Conservation (phyloP, 2,329 filamentous ascomycete genomes). For the Ramichloridium luteum region DNA sequence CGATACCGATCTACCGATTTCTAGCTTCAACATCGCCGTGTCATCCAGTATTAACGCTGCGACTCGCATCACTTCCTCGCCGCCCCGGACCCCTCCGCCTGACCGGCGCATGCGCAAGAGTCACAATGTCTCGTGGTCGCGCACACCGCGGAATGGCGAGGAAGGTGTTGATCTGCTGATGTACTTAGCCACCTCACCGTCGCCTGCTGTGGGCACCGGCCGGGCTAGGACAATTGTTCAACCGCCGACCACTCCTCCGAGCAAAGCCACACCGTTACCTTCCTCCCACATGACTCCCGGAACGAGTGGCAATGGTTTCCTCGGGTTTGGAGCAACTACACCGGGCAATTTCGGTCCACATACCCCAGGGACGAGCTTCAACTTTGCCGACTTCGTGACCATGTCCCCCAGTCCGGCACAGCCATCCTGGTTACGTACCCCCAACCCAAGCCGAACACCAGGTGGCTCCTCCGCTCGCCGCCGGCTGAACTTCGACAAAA, state of each 20-base stretch:
- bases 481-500: conserved; percentile 70
- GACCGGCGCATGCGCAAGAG: conserved; percentile 31
- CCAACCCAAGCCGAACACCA: conserved; percentile 54
- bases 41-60: conserved; percentile 36
- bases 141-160: conserved; percentile 51
- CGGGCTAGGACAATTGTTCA: conserved; percentile 26
- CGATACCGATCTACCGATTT: conserved; percentile 64
- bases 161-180: conserved; percentile 78
- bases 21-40: conserved; percentile 52
- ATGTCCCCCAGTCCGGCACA: conserved; percentile 93
- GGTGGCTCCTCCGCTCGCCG: conserved; percentile 51
- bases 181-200: conserved; percentile 84
- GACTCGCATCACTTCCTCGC: conserved; percentile 50
- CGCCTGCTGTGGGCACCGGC: conserved; percentile 53
- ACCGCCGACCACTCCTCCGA: conserved; percentile 43
- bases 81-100: conserved; percentile 65
- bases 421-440: conserved; percentile 59
- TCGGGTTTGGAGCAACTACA: conserved; percentile 35
- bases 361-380: conserved; percentile 76
- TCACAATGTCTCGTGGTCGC: conserved; percentile 29
- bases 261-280: conserved; percentile 48
- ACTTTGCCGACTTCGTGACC: conserved; percentile 95
- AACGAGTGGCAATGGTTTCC: conserved; percentile 43
- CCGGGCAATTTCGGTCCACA: conserved; percentile 36
- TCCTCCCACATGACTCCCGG: conserved; percentile 83